These are phyloP conservation scores for Quercus engelmannii DNA, from an alignment of 306 rosid species.

Conservation along the genomic window DNA sequence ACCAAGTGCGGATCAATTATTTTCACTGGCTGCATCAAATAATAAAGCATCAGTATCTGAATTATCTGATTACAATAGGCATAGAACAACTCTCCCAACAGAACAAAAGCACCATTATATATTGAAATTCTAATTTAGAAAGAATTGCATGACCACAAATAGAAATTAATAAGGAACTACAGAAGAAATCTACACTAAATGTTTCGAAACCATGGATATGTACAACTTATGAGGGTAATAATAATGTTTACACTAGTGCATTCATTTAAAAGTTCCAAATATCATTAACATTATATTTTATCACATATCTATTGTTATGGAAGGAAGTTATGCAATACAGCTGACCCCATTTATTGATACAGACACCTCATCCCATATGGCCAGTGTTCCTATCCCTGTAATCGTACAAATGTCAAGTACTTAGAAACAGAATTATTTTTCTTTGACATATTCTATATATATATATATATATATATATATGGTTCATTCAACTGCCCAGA, in stretches of 20 bases:
- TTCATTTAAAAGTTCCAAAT: neutral
- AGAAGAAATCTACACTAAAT: slow-evolving; percentile 8
- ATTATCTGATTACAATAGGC: neutral
- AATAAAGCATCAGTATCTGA: neutral
- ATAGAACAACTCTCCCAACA: slow-evolving; percentile 19
- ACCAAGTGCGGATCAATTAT: slow-evolving; percentile 92
- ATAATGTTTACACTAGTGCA: neutral
- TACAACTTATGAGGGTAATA: neutral
- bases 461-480: too few species aligned
- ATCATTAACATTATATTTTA: neutral
- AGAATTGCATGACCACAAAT: slow-evolving; percentile 3
- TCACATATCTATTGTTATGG: neutral
- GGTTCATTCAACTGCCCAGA: neutral
- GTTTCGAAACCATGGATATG: neutral
- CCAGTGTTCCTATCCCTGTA: slow-evolving; percentile 95
- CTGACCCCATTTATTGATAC: slow-evolving; percentile 84
- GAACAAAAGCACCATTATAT: slow-evolving; percentile 20
- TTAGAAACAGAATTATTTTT: slow-evolving; percentile 10
- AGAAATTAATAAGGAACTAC: neutral
- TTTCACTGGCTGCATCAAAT: slow-evolving; percentile 88
- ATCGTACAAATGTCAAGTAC: slow-evolving; percentile 19
- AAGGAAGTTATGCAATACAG: slow-evolving; percentile 21
- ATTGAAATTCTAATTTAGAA: slow-evolving; percentile 7
- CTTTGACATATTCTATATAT: slow-evolving; percentile 10
- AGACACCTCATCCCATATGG: slow-evolving; percentile 97